Conservation (phyloP, 305 asterid species). For the Striga hermonthica region DNA sequence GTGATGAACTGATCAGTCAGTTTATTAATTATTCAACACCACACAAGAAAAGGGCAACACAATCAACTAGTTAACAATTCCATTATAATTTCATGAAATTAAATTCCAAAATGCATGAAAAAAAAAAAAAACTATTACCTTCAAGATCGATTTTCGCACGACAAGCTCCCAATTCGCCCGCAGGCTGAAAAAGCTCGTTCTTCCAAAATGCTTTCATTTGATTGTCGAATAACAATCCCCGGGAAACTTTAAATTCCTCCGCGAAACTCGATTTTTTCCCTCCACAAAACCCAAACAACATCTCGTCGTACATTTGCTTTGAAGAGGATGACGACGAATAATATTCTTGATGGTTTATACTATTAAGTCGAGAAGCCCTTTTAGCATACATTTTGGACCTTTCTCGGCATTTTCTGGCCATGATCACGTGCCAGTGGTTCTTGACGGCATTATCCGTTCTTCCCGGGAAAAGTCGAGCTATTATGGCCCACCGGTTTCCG, state of each 20-base stretch:
- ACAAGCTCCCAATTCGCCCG: constrained; percentile 14
- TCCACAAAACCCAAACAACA: constrained; percentile 8
- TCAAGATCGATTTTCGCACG: constrained; percentile 29
- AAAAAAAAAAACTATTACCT: constrained; percentile 33
- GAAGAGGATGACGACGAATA: constrained; percentile 32
- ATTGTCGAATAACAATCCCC: constrained; percentile 14
- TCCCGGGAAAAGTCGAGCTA: constrained; percentile 72
- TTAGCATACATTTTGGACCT: constrained; percentile 47
- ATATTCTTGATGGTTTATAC: constrained; percentile 19
- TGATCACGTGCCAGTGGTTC: constrained; percentile 88
- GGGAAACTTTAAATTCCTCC: constrained; percentile 25
- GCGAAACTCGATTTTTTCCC: constrained; percentile 26
- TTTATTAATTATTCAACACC: too few relatives aligned
- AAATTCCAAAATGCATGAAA: background rate
- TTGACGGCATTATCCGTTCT: constrained; percentile 88
- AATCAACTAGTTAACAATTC: background rate
- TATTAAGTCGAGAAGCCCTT: constrained; percentile 24
- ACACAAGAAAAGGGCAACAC: too few relatives aligned
- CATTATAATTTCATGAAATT: background rate
- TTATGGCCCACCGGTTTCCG: constrained; percentile 80
- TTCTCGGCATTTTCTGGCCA: constrained; percentile 71
- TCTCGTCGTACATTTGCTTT: constrained; percentile 14
- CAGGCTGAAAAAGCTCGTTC: constrained; percentile 29
- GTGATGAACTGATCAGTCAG: too few relatives aligned
- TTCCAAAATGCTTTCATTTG: constrained; percentile 26